Evolutionary conservation across 1,284 basidiomycete genomes (phyloP).

Genomic region (Ustilago lituana): DNA sequence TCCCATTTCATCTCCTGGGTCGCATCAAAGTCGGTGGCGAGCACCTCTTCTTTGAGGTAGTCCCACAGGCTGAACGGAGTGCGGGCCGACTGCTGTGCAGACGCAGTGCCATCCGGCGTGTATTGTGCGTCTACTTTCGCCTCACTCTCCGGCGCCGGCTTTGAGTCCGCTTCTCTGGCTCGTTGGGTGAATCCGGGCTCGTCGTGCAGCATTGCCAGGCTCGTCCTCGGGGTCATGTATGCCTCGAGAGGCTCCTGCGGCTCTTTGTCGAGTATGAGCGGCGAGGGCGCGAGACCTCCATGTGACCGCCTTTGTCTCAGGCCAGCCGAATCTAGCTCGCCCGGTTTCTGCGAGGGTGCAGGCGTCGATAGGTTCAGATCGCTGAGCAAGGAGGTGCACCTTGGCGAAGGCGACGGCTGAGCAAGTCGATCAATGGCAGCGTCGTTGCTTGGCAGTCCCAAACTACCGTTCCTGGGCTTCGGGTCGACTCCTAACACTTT

Average conservation of each 20-base stretch:
- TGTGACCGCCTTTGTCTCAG: constrained; percentile 2
- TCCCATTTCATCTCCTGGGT: constrained; percentile 96
- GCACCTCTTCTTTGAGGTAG: constrained; percentile 80
- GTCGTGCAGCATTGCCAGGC: constrained; percentile 21
- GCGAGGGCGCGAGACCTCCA: constrained; percentile 18
- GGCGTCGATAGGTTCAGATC: constrained; percentile 2
- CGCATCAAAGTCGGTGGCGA: constrained; percentile 89
- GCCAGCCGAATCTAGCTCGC: background rate
- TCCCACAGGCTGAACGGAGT: constrained; percentile 80
- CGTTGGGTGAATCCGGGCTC: background rate
- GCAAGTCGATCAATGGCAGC: background rate
- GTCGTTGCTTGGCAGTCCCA: background rate
- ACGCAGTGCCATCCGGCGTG: background rate
- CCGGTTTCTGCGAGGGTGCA: background rate
- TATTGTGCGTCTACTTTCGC: background rate
- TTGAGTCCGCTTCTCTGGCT: background rate
- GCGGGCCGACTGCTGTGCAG: constrained; percentile 5
- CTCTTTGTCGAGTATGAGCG: constrained; percentile 10
- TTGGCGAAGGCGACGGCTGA: constrained; percentile 15
- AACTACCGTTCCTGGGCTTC: constrained; percentile 2
- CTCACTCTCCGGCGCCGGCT: background rate
- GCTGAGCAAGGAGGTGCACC: background rate
- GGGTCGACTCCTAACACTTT: background rate
- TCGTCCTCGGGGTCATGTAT: constrained; percentile 27
- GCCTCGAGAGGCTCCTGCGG: constrained; percentile 13